Conservation (phyloP, 306 rosid species). For the Quercus mongolica region DNA sequence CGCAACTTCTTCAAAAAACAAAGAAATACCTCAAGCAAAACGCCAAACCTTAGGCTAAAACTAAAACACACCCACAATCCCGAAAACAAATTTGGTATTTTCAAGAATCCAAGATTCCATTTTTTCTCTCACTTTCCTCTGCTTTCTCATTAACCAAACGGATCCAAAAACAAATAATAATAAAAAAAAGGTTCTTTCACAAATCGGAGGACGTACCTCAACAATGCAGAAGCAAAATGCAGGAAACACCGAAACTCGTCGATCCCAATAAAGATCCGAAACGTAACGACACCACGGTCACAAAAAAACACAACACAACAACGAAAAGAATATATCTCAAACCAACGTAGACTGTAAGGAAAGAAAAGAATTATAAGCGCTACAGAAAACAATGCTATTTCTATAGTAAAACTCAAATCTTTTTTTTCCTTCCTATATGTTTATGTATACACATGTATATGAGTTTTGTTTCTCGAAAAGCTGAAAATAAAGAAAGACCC, state of each 20-base stretch:
- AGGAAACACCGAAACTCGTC: slow-evolving; percentile 12
- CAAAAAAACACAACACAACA: neutral
- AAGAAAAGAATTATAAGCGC: slow-evolving; percentile 56
- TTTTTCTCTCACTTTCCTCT: neutral
- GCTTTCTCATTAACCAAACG: slow-evolving; percentile 8
- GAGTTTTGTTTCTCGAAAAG: too few relatives aligned
- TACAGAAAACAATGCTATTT: slow-evolving; percentile 1
- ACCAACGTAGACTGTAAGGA: slow-evolving; percentile 62
- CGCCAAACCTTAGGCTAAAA: too few relatives aligned
- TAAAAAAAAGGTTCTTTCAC: neutral
- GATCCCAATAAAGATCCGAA: slow-evolving; percentile 52
- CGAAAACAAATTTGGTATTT: neutral
- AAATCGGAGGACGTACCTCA: slow-evolving; percentile 7
- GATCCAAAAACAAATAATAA: neutral
- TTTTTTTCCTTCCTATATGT: too few relatives aligned
- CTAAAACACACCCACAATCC: neutral
- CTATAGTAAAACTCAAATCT: too few relatives aligned
- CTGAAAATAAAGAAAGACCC: too few relatives aligned
- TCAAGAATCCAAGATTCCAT: neutral
- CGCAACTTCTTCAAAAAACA: too few relatives aligned
- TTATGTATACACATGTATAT: too few relatives aligned
- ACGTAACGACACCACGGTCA: slow-evolving; percentile 27
- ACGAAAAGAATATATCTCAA: neutral
- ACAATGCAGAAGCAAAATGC: slow-evolving; percentile 9
- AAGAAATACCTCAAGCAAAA: neutral